phyloP scores from a whole-genome alignment of 2,329 filamentous ascomycete genomes.

The Dothistroma septosporum region DNA sequence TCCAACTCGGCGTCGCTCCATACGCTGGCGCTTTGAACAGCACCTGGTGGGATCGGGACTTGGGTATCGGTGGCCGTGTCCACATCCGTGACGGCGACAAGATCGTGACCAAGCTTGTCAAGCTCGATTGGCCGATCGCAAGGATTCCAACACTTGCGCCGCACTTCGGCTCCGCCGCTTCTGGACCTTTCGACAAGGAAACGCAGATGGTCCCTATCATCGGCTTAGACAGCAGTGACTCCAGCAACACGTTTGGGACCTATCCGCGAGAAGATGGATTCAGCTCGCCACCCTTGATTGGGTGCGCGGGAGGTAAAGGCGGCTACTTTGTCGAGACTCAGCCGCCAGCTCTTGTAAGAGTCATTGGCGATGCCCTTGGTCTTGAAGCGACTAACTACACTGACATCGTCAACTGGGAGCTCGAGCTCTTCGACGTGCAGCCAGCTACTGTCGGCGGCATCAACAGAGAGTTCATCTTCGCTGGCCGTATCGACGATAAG shows the following conservation, averaged over 20 bases:
- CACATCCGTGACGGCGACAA: slow-evolving; percentile 68
- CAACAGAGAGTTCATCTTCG: slow-evolving; percentile 91
- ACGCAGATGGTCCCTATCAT: slow-evolving; percentile 94
- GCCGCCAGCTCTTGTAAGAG: slow-evolving; percentile 76
- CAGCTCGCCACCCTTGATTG: slow-evolving; percentile 44
- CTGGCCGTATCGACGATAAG: slow-evolving; percentile 94
- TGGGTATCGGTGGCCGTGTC: slow-evolving; percentile 85
- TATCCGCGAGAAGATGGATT: slow-evolving; percentile 24
- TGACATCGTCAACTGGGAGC: slow-evolving; percentile 89
- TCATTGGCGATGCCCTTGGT: slow-evolving; percentile 74
- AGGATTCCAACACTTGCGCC: slow-evolving; percentile 86
- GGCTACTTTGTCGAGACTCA: slow-evolving; percentile 78
- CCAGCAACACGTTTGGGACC: slow-evolving; percentile 12
- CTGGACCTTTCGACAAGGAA: slow-evolving; percentile 72
- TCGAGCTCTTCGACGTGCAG: slow-evolving; percentile 89
- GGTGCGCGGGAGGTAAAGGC: slow-evolving; percentile 40
- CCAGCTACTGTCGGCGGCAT: slow-evolving; percentile 79
- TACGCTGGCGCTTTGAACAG: slow-evolving; percentile 83
- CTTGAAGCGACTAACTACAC: slow-evolving; percentile 57
- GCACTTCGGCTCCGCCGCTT: slow-evolving; percentile 75
- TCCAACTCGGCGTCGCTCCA: slow-evolving; percentile 85
- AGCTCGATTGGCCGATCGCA: slow-evolving; percentile 91
- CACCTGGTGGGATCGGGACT: slow-evolving; percentile 97
- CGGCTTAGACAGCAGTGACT: slow-evolving; percentile 63
- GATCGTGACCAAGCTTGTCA: slow-evolving; percentile 76